Conservation (phyloP, 768 basidiomycete genomes). For the Lactarius sanguifluus region DNA sequence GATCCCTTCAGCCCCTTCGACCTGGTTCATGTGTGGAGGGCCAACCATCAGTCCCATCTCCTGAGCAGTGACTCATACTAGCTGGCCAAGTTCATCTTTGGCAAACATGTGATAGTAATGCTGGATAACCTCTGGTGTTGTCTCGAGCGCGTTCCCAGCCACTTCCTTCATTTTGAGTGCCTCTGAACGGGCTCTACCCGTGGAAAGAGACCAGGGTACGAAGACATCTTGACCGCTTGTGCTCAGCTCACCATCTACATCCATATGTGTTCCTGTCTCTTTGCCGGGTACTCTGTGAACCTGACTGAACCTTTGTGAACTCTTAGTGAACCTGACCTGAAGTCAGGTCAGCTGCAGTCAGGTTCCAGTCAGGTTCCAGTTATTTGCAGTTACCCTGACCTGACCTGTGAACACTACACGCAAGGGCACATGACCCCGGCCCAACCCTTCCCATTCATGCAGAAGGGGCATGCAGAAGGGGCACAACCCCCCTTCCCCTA, state of each 20-base stretch:
- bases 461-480: too few species aligned
- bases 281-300: constrained; percentile 34
- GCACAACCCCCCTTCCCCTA: too few species aligned
- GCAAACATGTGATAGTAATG: constrained; percentile 98
- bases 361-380: too few species aligned
- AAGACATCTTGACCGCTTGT: constrained; percentile 72
- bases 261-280: constrained; percentile 30
- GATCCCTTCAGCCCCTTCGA: constrained; percentile 44
- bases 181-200: constrained; percentile 37
- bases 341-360: too few species aligned
- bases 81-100: constrained; percentile 65
- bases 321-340: too few species aligned
- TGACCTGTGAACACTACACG: too few species aligned
- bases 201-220: constrained; percentile 78
- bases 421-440: too few species aligned
- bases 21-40: constrained; percentile 26
- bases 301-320: too few species aligned
- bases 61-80: constrained; percentile 63
- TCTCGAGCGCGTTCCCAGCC: constrained; percentile 24
- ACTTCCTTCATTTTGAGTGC: constrained; percentile 26
- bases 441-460: too few species aligned
- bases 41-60: constrained; percentile 58
- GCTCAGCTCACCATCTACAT: constrained; percentile 19
- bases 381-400: too few species aligned
- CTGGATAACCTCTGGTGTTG: constrained; percentile 56